Evolutionary conservation across 1,284 basidiomycete species (phyloP).

Genomic region (Trametes pubescens): DNA sequence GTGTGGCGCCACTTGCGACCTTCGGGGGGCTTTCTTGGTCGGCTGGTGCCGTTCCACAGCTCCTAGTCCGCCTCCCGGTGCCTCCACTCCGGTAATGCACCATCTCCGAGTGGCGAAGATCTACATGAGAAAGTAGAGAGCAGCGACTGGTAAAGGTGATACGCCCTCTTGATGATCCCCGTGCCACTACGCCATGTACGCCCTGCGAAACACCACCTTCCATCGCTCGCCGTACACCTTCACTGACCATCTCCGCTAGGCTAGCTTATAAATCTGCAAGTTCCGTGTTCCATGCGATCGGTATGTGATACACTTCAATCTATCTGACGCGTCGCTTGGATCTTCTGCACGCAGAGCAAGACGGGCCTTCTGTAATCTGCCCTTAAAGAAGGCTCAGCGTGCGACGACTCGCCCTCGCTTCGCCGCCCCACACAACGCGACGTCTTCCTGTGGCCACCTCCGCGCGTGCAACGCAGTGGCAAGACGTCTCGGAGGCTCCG

Average conservation of each 20-base stretch:
- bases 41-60: not conserved
- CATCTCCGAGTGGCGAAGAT: not conserved
- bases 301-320: not conserved
- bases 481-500: not conserved
- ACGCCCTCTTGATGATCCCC: not conserved
- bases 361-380: not conserved
- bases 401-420: too few relatives aligned
- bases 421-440: too few relatives aligned
- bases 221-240: not conserved
- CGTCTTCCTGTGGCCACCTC: too few relatives aligned
- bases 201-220: not conserved
- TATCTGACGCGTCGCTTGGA: not conserved
- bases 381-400: too few relatives aligned
- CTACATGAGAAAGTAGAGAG: too few relatives aligned
- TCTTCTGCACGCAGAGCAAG: not conserved
- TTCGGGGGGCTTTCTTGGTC: not conserved
- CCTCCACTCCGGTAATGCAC: not conserved
- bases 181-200: not conserved
- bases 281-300: not conserved
- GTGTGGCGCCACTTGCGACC: not conserved
- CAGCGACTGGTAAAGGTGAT: too few relatives aligned
- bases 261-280: not conserved
- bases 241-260: not conserved
- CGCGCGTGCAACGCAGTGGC: not conserved
- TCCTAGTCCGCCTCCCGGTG: not conserved